phyloP scores from a whole-genome alignment of 805 yeast species.

The Metschnikowia proteae region DNA sequence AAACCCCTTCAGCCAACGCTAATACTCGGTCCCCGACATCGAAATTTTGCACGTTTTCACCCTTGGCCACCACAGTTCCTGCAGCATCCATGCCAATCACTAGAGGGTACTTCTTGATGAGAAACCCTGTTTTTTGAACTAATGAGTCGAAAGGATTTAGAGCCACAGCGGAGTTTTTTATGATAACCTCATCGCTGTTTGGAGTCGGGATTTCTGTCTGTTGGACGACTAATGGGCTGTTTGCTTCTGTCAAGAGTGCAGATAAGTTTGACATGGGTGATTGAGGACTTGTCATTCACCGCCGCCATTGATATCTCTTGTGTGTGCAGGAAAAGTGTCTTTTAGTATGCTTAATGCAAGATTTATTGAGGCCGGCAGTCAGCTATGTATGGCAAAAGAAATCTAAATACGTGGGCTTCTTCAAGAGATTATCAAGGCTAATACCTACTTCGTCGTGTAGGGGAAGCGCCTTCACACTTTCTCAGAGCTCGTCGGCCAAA shows the following conservation, averaged over 20 bases:
- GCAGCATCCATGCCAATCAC: slow-evolving; percentile 11
- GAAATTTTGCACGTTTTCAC: slow-evolving; percentile 3
- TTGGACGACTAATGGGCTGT: not conserved
- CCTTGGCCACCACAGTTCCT: slow-evolving; percentile 9
- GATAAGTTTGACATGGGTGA: not conserved
- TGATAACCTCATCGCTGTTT: slow-evolving; percentile 8
- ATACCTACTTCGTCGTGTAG: too few species aligned
- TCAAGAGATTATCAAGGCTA: too few species aligned
- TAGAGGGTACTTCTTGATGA: slow-evolving; percentile 8
- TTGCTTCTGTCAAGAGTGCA: not conserved
- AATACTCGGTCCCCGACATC: slow-evolving; percentile 9
- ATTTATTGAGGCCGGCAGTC: too few species aligned
- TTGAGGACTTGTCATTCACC: too few species aligned
- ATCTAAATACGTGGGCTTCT: too few species aligned
- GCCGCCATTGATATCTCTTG: too few species aligned
- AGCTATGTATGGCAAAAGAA: too few species aligned
- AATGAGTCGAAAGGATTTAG: slow-evolving; percentile 9
- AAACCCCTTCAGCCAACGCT: slow-evolving; percentile 10
- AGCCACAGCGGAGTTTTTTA: slow-evolving; percentile 9
- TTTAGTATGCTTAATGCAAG: too few species aligned
- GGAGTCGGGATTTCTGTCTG: slow-evolving; percentile 5
- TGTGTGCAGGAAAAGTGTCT: not conserved
- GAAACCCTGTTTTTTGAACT: slow-evolving; percentile 6
- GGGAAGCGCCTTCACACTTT: too few species aligned
- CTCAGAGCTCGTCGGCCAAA: too few species aligned